These are phyloP conservation scores for Castanospermum australe DNA, from an alignment of 306 rosid species.

Conservation along the genomic window DNA sequence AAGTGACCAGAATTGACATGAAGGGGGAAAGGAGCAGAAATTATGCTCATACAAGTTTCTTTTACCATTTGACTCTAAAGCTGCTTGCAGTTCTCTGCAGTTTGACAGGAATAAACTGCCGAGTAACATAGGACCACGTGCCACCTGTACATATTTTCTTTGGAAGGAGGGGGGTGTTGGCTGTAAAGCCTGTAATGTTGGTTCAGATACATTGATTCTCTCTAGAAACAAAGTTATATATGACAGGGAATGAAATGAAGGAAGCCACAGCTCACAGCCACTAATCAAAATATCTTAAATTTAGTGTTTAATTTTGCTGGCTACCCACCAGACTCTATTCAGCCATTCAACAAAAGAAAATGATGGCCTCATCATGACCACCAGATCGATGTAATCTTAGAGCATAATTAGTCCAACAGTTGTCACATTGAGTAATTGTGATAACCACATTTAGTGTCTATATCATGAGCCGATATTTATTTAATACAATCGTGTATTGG, in stretches of 20 bases:
- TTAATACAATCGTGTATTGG: neutral
- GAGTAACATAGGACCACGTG: constrained; percentile 15
- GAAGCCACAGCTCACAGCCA: neutral
- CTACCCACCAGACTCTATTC: neutral
- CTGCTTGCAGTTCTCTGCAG: neutral
- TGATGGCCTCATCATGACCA: constrained; percentile 57
- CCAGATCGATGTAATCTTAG: constrained; percentile 36
- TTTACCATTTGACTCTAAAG: neutral
- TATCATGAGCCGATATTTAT: neutral
- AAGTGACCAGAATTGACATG: neutral
- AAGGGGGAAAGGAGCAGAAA: neutral
- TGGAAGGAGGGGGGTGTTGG: neutral
- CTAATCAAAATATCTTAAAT: neutral
- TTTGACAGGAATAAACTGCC: neutral
- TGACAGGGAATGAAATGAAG: neutral
- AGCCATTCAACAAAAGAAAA: constrained; percentile 15
- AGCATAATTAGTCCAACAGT: constrained; percentile 47
- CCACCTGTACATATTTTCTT: neutral
- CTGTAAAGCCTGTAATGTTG: neutral
- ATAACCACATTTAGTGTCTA: constrained; percentile 3
- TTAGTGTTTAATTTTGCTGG: neutral
- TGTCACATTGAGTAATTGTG: constrained; percentile 28
- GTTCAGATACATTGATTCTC: neutral
- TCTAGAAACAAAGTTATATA: neutral
- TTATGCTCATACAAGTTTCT: neutral